phyloP scores from a whole-genome alignment of 495 filamentous ascomycete species.

The Hyaloscypha finlandica region DNA sequence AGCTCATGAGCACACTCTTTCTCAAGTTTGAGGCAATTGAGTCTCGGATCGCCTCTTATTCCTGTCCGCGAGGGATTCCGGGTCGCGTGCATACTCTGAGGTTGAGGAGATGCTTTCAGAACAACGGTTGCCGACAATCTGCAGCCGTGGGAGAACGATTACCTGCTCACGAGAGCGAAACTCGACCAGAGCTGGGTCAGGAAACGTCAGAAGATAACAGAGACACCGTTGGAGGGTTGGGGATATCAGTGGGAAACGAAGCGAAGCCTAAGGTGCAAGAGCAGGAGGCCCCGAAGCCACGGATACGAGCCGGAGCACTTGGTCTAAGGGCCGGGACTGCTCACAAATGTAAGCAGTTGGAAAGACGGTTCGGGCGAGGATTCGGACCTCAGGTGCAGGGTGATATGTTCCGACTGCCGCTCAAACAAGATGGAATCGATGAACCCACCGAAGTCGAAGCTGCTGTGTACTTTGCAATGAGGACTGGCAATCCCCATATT shows the following conservation, averaged over 20 bases:
- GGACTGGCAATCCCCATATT: conserved; percentile 18
- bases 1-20: conserved; percentile 28
- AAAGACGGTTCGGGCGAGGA: background rate
- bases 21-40: conserved; percentile 29
- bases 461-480: conserved; percentile 10
- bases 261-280: background rate
- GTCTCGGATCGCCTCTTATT: conserved; percentile 30
- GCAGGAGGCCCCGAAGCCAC: background rate
- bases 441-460: background rate
- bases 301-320: background rate
- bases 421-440: background rate
- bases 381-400: background rate
- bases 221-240: background rate
- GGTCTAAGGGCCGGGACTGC: background rate
- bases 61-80: conserved; percentile 26
- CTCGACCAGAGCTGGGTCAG: background rate
- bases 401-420: background rate
- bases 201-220: background rate
- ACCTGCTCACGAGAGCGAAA: background rate
- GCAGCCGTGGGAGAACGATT: background rate
- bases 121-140: background rate
- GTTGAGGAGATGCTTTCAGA: conserved; percentile 29
- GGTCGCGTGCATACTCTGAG: conserved; percentile 29
- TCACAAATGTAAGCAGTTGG: background rate
- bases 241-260: background rate